Evolutionary conservation across 2,329 filamentous ascomycete genomes (phyloP).

Genomic region (Nakataea oryzae): DNA sequence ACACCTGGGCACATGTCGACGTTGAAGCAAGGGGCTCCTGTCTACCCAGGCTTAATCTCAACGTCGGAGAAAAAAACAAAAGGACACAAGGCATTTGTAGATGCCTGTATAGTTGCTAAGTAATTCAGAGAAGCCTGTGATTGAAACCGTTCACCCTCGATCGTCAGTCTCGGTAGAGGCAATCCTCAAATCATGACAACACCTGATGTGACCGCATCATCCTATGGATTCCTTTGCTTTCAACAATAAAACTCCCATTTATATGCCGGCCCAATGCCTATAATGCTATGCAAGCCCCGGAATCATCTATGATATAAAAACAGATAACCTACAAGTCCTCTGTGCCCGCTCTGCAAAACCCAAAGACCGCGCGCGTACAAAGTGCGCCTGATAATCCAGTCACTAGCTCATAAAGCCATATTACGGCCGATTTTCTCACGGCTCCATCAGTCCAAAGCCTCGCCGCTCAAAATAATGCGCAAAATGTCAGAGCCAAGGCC

Average conservation of each 20-base stretch:
- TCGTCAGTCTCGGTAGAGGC: neutral
- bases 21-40: neutral
- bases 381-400: neutral
- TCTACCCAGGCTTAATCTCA: no score
- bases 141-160: neutral
- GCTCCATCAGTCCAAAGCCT: slow-evolving; percentile 38
- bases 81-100: no score
- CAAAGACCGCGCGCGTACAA: neutral
- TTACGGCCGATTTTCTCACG: neutral
- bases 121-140: no score
- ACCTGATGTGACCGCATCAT: neutral
- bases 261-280: neutral
- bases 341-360: neutral
- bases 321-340: neutral
- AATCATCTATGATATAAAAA: neutral
- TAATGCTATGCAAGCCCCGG: neutral
- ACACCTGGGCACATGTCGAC: neutral
- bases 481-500: slow-evolving; percentile 51
- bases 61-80: no score
- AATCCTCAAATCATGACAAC: neutral
- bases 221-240: neutral
- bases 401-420: neutral
- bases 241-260: neutral
- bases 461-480: slow-evolving; percentile 50
- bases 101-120: no score